Conservation (phyloP, 2,329 filamentous ascomycete genomes). For the Ophiosphaerella korrae region DNA sequence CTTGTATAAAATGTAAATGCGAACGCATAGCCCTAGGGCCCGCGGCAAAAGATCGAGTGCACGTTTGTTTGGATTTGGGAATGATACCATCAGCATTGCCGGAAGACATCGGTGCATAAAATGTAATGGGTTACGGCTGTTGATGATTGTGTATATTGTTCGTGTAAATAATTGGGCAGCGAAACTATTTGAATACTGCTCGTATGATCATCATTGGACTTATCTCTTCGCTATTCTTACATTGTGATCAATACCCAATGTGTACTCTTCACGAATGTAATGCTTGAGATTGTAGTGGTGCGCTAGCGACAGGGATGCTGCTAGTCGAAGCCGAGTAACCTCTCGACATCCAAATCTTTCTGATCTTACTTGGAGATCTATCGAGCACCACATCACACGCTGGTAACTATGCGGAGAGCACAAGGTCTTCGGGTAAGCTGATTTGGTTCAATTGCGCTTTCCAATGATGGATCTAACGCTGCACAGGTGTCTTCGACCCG, state of each 20-base stretch:
- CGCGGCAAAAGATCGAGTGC: not conserved
- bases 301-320: slow-evolving; percentile 15
- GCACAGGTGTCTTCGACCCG: slow-evolving; percentile 41
- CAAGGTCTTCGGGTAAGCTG: slow-evolving; percentile 34
- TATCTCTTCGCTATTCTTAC: not conserved
- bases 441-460: not conserved
- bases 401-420: slow-evolving; percentile 36
- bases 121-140: slow-evolving; percentile 5
- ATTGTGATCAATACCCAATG: too few species aligned
- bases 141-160: slow-evolving; percentile 14
- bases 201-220: too few species aligned
- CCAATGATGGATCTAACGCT: slow-evolving; percentile 6
- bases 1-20: slow-evolving; percentile 51
- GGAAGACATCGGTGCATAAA: slow-evolving; percentile 1
- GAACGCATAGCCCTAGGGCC: not conserved
- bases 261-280: too few species aligned
- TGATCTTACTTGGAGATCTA: slow-evolving; percentile 4
- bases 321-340: slow-evolving; percentile 11
- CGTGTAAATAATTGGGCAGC: slow-evolving; percentile 5
- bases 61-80: not conserved
- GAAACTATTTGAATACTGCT: not conserved
- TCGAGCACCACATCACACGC: slow-evolving; percentile 4
- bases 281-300: not conserved
- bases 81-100: slow-evolving; percentile 2
- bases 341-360: slow-evolving; percentile 18